phyloP scores from a whole-genome alignment of 305 asterid species.

The Petunia hybrid region DNA sequence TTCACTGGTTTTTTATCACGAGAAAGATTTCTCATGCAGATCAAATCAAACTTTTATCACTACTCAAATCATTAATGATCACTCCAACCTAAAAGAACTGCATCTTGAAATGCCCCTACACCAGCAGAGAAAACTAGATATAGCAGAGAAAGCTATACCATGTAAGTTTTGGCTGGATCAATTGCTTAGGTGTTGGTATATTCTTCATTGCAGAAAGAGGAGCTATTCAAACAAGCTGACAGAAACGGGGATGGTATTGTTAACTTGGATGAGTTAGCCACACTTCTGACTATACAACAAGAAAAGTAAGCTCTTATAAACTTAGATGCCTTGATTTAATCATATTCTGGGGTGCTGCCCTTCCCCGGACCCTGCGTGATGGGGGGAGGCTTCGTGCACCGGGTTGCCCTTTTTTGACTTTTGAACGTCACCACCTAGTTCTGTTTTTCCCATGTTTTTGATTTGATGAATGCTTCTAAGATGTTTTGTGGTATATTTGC shows the following conservation, averaged over 20 bases:
- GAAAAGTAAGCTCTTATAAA: conserved; percentile 60
- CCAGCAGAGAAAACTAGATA: not conserved
- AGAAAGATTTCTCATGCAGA: not conserved
- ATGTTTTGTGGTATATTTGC: not conserved
- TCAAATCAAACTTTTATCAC: not conserved
- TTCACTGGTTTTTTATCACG: not conserved
- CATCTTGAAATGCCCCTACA: not conserved
- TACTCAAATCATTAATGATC: not conserved
- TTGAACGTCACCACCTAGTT: not conserved
- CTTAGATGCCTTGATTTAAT: not conserved
- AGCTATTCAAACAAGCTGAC: conserved; percentile 86
- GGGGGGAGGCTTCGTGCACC: too few relatives aligned
- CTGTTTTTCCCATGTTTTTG: not conserved
- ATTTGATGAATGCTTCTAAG: not conserved
- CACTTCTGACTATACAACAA: conserved; percentile 82
- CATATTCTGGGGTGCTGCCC: not conserved
- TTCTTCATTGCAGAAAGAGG: conserved; percentile 66
- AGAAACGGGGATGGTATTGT: conserved; percentile 85
- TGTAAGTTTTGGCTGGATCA: not conserved
- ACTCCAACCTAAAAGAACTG: not conserved
- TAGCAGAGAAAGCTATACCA: not conserved
- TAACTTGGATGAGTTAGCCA: conserved; percentile 91
- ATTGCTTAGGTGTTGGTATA: not conserved
- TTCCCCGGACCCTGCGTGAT: too few relatives aligned
- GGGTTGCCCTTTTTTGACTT: too few relatives aligned